Percentiles rank a stretch among this genome's conserved stretches.
Conservation (phyloP, 179 eudicot genomes). For the Silene coronaria region DNA sequence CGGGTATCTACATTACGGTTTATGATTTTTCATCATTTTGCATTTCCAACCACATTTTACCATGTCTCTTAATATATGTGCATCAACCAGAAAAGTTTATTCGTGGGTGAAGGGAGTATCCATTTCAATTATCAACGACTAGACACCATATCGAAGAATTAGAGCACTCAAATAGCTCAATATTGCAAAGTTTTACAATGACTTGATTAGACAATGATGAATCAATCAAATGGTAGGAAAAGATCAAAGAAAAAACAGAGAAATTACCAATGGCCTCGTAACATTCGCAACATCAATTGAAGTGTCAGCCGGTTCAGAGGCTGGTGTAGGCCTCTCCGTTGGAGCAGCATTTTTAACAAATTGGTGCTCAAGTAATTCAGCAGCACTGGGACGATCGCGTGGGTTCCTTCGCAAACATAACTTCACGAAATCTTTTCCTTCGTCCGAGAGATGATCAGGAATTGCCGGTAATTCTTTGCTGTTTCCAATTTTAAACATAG, state of each 20-base stretch:
- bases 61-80: too few species aligned
- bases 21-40: too few species aligned
- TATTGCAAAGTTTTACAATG: not conserved
- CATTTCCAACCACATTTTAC: too few species aligned
- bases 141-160: not conserved
- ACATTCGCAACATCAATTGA: constrained; percentile 40
- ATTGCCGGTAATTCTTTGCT: constrained; percentile 88
- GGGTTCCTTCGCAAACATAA: constrained; percentile 81
- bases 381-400: constrained; percentile 63
- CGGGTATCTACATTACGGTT: too few species aligned
- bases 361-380: constrained; percentile 72
- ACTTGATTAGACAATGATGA: not conserved
- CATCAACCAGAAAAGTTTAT: too few species aligned
- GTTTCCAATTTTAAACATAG: constrained; percentile 91
- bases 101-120: too few species aligned
- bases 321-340: constrained; percentile 48
- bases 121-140: not conserved
- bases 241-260: constrained; percentile 3
- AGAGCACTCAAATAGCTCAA: not conserved
- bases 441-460: constrained; percentile 78
- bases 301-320: constrained; percentile 46
- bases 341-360: constrained; percentile 70
- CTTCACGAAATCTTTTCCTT: constrained; percentile 86
- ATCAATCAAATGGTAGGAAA: not conserved
- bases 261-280: constrained; percentile 34